A percentile compares a stretch with the other conserved stretches of the same genome.
Conservation (phyloP, 1,284 basidiomycete genomes). For the Leccinum glutinopallens region DNA sequence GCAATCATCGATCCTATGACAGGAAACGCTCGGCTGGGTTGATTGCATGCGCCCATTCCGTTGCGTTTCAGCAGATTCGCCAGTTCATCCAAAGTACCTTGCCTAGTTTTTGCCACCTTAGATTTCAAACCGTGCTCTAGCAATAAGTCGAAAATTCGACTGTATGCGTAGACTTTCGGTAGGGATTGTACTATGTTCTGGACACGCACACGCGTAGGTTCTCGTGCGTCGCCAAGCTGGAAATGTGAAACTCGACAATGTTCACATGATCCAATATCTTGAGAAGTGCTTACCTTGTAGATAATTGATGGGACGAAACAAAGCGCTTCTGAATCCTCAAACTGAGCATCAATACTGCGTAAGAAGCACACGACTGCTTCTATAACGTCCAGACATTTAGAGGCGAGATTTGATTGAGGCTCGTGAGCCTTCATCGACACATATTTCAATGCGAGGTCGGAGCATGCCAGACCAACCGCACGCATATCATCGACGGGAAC, state of each 20-base stretch:
- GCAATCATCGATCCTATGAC: constrained; percentile 80
- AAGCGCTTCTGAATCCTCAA: constrained; percentile 86
- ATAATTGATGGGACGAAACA: constrained; percentile 92
- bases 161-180: constrained; percentile 85
- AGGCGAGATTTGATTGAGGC: constrained; percentile 89
- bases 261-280: constrained; percentile 1
- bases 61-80: constrained; percentile 78
- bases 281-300: constrained; percentile 67
- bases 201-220: constrained; percentile 71
- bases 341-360: constrained; percentile 72
- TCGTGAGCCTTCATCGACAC: constrained; percentile 89
- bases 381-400: constrained; percentile 89
- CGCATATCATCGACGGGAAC: constrained; percentile 56
- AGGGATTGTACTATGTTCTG: constrained; percentile 73
- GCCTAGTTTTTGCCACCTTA: constrained; percentile 89
- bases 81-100: constrained; percentile 84
- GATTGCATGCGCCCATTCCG: constrained; percentile 79
- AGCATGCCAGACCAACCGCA: constrained; percentile 83
- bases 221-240: constrained; percentile 81
- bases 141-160: constrained; percentile 85
- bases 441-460: constrained; percentile 94
- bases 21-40: constrained; percentile 79
- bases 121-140: constrained; percentile 86
- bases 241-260: constrained; percentile 8
- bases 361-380: constrained; percentile 79